Base-by-base conservation (phyloP, 768 basidiomycete genomes). In the Ephemerocybe angulata region DNA sequence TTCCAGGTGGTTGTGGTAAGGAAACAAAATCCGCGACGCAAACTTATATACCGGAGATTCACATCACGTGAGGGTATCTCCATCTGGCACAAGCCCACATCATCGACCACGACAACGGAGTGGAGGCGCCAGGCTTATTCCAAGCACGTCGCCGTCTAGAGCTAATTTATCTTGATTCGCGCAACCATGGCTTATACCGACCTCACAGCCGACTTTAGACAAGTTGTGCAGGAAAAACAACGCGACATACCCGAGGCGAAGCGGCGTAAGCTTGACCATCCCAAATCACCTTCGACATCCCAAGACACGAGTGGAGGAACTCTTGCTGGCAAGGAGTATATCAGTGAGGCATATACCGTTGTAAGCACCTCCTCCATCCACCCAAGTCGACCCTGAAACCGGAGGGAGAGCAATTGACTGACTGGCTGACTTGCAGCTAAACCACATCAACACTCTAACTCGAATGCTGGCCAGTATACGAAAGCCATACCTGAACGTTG, bases 401-500 rank as follows among this genome's bases (percentile, higher is more conserved):
- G 48, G 53, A n/a, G 31, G 43, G 30, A n/a, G n/a, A n/a, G n/a
- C n/a, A n/a, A n/a, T n/a, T n/a, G n/a, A n/a, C 31, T 35, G 28
- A 49, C 38, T 12, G 19, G 11, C 44, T 37, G n/a, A 12, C 40
- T 21, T 57, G 37, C 54, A 93, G 91, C 71, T 93, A 25, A 83
- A 81, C 58, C 88, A 90, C 60, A 86, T 92, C 53, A 78, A 74
- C 57, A 84, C 83, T 4, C 71, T 93, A 54, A 80, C 80, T 25
- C 81, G 79, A 43, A 86, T 95, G 80, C 80, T 98, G 40, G 67
- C 77, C 30, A 77, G 80, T 54, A 83, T 98, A 55, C 85, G 94
- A 13, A 85, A 87, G 52, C 84, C 95, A 27, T 99, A 99, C 74
- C 78, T 98, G 62, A 90, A 87, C 63, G 76, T 93, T 57, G 84